Conservation (phyloP, 768 basidiomycete genomes). For the Lentinula raphanica region DNA sequence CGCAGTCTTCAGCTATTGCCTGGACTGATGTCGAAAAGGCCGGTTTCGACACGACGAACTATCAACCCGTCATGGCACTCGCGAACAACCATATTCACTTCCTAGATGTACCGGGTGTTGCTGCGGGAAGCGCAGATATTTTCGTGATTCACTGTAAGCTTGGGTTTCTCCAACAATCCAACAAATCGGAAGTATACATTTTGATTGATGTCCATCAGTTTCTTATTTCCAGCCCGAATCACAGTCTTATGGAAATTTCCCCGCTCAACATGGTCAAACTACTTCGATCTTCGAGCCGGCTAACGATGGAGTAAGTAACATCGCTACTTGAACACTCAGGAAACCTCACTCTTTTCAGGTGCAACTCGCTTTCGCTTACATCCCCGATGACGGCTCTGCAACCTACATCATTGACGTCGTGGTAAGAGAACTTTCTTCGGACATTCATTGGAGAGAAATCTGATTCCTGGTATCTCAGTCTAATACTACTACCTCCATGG, state of each 20-base stretch:
- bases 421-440: conserved; percentile 24
- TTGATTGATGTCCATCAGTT: conserved; percentile 33
- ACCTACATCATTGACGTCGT: conserved; percentile 75
- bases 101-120: conserved; percentile 60
- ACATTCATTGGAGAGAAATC: not conserved
- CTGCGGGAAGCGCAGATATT: conserved; percentile 69
- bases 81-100: conserved; percentile 88
- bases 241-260: conserved; percentile 64
- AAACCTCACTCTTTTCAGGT: conserved; percentile 30
- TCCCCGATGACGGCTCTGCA: conserved; percentile 66
- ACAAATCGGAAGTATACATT: no score
- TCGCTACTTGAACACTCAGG: conserved; percentile 6
- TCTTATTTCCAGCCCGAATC: conserved; percentile 73
- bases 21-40: conserved; percentile 63
- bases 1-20: conserved; percentile 48
- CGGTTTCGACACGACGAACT: conserved; percentile 48
- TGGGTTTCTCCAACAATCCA: no score
- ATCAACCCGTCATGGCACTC: conserved; percentile 72
- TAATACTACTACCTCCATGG: conserved; percentile 59
- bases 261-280: conserved; percentile 61
- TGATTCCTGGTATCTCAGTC: conserved; percentile 28
- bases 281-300: conserved; percentile 60
- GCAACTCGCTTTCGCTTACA: conserved; percentile 71
- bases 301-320: conserved; percentile 34
- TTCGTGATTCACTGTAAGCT: conserved; percentile 88